phyloP scores from a whole-genome alignment of 345 rosid genomes.

The Eucalyptus fibrosa region DNA sequence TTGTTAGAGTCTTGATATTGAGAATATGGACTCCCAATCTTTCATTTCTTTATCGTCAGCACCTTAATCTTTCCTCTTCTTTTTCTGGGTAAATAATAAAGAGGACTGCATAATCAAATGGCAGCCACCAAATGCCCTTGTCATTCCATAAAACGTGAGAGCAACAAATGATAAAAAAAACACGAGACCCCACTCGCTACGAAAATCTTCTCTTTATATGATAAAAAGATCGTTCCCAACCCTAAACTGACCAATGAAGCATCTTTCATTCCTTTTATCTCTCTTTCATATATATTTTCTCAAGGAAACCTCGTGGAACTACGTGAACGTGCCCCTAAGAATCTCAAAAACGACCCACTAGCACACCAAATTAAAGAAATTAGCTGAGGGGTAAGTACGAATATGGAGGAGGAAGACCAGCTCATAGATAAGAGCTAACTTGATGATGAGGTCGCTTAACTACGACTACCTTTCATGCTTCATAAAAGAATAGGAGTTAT shows the following conservation, averaged over 20 bases:
- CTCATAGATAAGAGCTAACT: neutral
- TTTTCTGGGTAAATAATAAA: neutral
- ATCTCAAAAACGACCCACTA: neutral
- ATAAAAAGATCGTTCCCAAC: neutral
- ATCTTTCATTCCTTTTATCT: neutral
- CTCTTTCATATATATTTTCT: neutral
- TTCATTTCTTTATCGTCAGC: neutral
- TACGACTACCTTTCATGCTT: neutral
- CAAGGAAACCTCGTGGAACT: neutral
- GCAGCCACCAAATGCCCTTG: neutral
- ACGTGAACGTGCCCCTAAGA: neutral
- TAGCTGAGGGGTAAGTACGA: neutral
- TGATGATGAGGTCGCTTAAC: neutral
- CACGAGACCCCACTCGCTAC: neutral
- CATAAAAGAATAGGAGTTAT: neutral
- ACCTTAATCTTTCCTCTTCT: neutral
- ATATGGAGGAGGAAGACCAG: neutral
- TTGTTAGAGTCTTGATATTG: neutral
- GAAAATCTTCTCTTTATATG: neutral
- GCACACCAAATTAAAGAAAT: neutral
- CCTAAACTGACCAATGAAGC: neutral
- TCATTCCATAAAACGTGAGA: neutral
- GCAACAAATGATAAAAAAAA: neutral
- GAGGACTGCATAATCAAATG: neutral
- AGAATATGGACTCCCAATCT: neutral